A percentile compares a stretch with the other conserved stretches of the same genome.
Evolutionary conservation across 2,329 filamentous ascomycete genomes (phyloP).

Genomic region (Colletotrichum incanum): DNA sequence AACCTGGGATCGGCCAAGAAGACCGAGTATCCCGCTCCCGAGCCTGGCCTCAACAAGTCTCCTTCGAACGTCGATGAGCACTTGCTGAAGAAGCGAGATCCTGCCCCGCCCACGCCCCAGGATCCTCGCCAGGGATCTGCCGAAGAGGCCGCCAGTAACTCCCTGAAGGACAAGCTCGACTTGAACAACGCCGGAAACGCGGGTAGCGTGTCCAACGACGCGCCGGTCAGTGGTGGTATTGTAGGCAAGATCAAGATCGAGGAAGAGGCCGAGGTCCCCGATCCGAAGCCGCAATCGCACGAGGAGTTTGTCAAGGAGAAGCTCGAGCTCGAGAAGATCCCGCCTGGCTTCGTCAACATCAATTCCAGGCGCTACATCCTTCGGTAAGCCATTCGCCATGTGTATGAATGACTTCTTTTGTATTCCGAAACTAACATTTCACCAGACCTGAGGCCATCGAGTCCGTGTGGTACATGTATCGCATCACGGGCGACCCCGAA

Average conservation of each 20-base stretch:
- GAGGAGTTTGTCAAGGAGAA: slow-evolving; percentile 66
- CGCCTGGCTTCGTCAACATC: slow-evolving; percentile 67
- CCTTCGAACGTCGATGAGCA: slow-evolving; percentile 40
- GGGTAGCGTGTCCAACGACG: slow-evolving; percentile 38
- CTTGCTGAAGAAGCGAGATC: slow-evolving; percentile 36
- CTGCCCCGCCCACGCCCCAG: slow-evolving; percentile 37
- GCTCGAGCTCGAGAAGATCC: slow-evolving; percentile 62
- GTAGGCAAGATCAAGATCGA: slow-evolving; percentile 50
- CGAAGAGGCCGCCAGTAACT: slow-evolving; percentile 43
- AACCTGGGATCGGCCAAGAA: slow-evolving; percentile 36
- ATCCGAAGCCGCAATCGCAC: slow-evolving; percentile 65
- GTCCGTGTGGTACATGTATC: slow-evolving; percentile 91
- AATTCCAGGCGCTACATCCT: slow-evolving; percentile 70
- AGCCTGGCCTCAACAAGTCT: slow-evolving; percentile 36
- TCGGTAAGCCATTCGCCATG: slow-evolving; percentile 62
- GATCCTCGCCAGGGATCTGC: slow-evolving; percentile 38
- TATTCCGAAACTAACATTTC: slow-evolving; percentile 43
- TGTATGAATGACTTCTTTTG: slow-evolving; percentile 20
- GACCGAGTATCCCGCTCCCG: slow-evolving; percentile 38
- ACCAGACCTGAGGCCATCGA: slow-evolving; percentile 87
- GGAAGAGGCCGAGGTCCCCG: slow-evolving; percentile 45
- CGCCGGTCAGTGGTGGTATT: slow-evolving; percentile 44
- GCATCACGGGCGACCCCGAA: slow-evolving; percentile 82
- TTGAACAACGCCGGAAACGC: slow-evolving; percentile 42
- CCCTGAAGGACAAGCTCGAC: slow-evolving; percentile 47